These are phyloP conservation scores for Rosa multiflora DNA, from an alignment of 306 rosid species.

Conservation along the genomic window DNA sequence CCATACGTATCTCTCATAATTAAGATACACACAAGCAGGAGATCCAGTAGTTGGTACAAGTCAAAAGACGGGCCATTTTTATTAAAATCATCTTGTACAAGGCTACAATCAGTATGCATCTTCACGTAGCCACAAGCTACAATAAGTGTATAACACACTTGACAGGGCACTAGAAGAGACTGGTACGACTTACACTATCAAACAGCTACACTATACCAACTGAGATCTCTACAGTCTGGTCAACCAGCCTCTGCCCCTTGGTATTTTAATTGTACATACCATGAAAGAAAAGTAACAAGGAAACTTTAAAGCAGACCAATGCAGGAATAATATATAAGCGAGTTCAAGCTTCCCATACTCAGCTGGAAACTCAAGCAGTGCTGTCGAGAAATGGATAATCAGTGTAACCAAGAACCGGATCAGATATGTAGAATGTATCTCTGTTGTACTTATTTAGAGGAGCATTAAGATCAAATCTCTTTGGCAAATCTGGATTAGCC, in stretches of 20 bases:
- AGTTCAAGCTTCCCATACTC: neutral
- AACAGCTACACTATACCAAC: neutral
- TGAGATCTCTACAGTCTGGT: neutral
- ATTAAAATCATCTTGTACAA: neutral
- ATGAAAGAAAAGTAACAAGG: neutral
- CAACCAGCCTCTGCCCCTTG: neutral
- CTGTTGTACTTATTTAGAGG: conserved; percentile 56
- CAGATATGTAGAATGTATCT: conserved; percentile 43
- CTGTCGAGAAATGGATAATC: conserved; percentile 62
- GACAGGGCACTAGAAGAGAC: neutral
- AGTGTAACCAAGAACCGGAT: conserved; percentile 56
- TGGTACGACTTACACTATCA: neutral
- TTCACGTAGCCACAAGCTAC: neutral
- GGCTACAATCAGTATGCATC: neutral
- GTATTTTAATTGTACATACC: neutral
- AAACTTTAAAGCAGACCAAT: neutral
- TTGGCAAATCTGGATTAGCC: conserved; percentile 74
- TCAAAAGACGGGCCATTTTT: neutral
- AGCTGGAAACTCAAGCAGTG: neutral
- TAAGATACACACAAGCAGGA: neutral
- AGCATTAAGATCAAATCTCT: conserved; percentile 55
- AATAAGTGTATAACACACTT: neutral
- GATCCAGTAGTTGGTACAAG: neutral
- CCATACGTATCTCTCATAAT: neutral
- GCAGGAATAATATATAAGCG: neutral